These are phyloP conservation scores for Alternaria hordeiaustralica DNA, from an alignment of 2,329 filamentous ascomycete genomes.

Conservation along the genomic window DNA sequence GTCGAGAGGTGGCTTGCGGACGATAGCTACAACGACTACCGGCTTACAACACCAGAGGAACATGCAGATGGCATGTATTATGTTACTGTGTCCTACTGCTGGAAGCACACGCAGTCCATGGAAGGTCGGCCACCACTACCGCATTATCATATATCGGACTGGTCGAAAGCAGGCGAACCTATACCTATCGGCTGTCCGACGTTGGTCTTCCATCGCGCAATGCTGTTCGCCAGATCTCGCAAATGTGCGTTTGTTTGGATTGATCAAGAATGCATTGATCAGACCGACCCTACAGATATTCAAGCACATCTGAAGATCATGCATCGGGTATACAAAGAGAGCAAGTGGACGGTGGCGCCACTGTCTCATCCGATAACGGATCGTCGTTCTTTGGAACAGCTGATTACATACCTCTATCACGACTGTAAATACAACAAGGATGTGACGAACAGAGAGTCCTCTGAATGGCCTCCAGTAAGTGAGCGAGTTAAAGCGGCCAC, in stretches of 20 bases:
- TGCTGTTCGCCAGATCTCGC: background rate
- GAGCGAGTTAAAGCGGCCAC: too few relatives aligned
- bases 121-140: background rate
- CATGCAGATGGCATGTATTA: background rate
- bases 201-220: background rate
- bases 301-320: background rate
- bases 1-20: background rate
- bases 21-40: background rate
- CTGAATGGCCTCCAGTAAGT: too few relatives aligned
- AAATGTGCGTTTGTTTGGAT: background rate
- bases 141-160: background rate
- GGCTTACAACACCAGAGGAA: background rate
- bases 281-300: background rate
- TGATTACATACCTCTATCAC: background rate
- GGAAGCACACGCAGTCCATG: background rate
- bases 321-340: background rate
- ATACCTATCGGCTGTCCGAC: background rate
- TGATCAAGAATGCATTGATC: background rate
- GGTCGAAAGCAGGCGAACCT: background rate
- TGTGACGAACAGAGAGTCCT: too few relatives aligned
- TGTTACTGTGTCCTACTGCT: background rate
- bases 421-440: too few relatives aligned
- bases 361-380: background rate
- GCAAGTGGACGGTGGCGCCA: background rate
- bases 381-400: background rate